Conservation (phyloP, 495 filamentous ascomycete genomes). For the Pseudoneurospora amorphoporcata region DNA sequence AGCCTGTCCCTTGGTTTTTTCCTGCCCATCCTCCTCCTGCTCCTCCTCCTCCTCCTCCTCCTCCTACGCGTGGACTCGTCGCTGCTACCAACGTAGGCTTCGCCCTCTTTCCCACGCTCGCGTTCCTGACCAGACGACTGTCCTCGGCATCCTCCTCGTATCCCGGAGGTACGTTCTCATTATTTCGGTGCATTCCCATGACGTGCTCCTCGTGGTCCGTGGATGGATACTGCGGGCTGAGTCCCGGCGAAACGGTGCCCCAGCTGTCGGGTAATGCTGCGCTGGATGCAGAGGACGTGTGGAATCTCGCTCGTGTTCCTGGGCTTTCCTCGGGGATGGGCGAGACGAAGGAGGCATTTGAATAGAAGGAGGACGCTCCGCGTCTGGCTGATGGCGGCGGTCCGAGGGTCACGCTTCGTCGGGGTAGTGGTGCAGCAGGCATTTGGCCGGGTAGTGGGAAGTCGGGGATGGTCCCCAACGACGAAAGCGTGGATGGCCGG, state of each 20-base stretch:
- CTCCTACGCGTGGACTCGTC: constrained; percentile 12
- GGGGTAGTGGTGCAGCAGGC: constrained; percentile 23
- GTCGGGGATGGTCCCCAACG: constrained; percentile 50
- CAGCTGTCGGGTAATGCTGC: constrained; percentile 66
- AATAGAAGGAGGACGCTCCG: constrained; percentile 65
- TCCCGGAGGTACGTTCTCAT: constrained; percentile 31
- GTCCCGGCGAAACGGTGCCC: constrained; percentile 33
- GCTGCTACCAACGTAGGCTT: constrained; percentile 64
- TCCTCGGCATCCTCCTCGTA: constrained; percentile 48
- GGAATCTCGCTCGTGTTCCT: constrained; percentile 37
- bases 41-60: constrained; percentile 15
- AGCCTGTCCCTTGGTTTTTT: constrained; percentile 18
- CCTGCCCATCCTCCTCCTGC: constrained; percentile 15
- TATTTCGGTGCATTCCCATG: constrained; percentile 13
- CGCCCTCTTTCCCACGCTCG: constrained; percentile 64
- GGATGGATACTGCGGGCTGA: constrained; percentile 35
- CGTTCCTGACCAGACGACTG: constrained; percentile 60
- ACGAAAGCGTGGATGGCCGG: constrained; percentile 44
- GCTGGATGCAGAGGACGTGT: constrained; percentile 74
- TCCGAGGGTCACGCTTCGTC: constrained; percentile 47
- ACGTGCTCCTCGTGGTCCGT: constrained; percentile 36
- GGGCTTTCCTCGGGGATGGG: constrained; percentile 79
- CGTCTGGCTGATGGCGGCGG: constrained; percentile 59
- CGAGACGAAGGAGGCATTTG: constrained; percentile 64
- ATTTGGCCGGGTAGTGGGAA: constrained; percentile 44